phyloP scores from a whole-genome alignment of 352 stramenopile genomes.

The Pythium monospermum region DNA sequence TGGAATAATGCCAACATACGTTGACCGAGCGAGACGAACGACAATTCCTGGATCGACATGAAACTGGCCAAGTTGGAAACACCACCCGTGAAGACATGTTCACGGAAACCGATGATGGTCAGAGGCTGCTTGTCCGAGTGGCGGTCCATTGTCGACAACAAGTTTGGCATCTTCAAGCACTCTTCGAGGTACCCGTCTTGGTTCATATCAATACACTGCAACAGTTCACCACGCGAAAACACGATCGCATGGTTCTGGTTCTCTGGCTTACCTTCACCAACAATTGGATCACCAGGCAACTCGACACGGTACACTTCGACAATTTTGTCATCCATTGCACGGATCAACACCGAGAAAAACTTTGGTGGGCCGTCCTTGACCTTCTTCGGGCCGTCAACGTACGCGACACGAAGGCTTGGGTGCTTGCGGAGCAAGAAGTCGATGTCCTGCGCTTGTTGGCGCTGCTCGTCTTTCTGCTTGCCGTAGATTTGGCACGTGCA shows the following conservation, averaged over 20 bases:
- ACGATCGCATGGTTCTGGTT: slow-evolving; percentile 89
- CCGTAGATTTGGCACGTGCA: slow-evolving; percentile 88
- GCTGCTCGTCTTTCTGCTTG: slow-evolving; percentile 82
- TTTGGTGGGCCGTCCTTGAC: slow-evolving; percentile 83
- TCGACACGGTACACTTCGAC: slow-evolving; percentile 80
- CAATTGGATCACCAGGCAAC: slow-evolving; percentile 76
- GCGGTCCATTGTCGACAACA: slow-evolving; percentile 74
- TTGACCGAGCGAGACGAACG: slow-evolving; percentile 79
- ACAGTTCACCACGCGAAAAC: slow-evolving; percentile 78
- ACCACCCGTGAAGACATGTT: slow-evolving; percentile 81
- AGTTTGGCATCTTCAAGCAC: slow-evolving; percentile 74
- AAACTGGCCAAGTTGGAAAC: slow-evolving; percentile 83
- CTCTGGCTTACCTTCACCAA: slow-evolving; percentile 86
- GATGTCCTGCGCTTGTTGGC: slow-evolving; percentile 52
- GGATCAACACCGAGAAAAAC: slow-evolving; percentile 80
- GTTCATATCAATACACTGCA: slow-evolving; percentile 92
- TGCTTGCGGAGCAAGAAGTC: slow-evolving; percentile 82
- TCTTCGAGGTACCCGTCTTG: slow-evolving; percentile 85
- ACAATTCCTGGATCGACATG: slow-evolving; percentile 85
- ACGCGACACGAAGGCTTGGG: slow-evolving; percentile 66
- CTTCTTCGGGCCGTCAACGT: slow-evolving; percentile 85
- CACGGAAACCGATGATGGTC: slow-evolving; percentile 83
- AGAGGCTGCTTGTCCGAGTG: slow-evolving; percentile 62
- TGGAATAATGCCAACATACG: slow-evolving; percentile 75
- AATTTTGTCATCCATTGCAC: slow-evolving; percentile 66